phyloP scores from a whole-genome alignment of 1,139 yeast species.

The Lodderomyces parapsilosis region DNA sequence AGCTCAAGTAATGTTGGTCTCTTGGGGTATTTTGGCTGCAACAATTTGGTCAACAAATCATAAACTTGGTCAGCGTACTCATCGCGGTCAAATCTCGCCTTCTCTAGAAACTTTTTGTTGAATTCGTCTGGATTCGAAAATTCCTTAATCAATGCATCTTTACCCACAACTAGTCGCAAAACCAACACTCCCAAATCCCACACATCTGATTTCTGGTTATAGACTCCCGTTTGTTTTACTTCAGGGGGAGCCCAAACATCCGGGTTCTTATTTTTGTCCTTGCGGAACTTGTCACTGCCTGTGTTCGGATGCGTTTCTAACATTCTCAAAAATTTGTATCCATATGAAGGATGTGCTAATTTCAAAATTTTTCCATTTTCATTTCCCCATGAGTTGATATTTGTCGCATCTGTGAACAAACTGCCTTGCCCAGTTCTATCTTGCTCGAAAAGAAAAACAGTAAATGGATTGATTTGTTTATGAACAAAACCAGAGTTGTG shows the following conservation, averaged over 20 bases:
- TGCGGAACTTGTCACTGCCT: conserved; percentile 12
- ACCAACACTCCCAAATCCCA: conserved; percentile 89
- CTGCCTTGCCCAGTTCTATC: conserved; percentile 13
- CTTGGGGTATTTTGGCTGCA: conserved; percentile 64
- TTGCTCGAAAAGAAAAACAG: conserved; percentile 38
- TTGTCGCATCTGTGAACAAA: conserved; percentile 5
- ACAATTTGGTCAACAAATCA: conserved; percentile 66
- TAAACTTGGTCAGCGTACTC: conserved; percentile 42
- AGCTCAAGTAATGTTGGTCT: conserved; percentile 83
- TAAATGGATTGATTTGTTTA: conserved; percentile 60
- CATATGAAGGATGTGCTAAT: conserved; percentile 69
- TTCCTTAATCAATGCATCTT: conserved; percentile 30
- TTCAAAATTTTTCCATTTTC: conserved; percentile 43
- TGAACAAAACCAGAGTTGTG: conserved; percentile 83
- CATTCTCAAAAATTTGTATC: conserved; percentile 65
- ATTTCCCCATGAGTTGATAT: conserved; percentile 1
- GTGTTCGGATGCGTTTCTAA: conserved; percentile 46
- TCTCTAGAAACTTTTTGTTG: conserved; percentile 35
- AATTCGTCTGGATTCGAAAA: conserved; percentile 60
- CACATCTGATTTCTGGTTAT: conserved; percentile 80
- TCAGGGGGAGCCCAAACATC: conserved; percentile 74
- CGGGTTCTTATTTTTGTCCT: conserved; percentile 19
- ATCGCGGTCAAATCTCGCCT: conserved; percentile 17
- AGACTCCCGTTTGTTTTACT: conserved; percentile 35
- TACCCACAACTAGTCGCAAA: conserved; percentile 68